Evolutionary conservation across 2,329 filamentous ascomycete genomes (phyloP).

Genomic region (Zasmidium citrigriseum): DNA sequence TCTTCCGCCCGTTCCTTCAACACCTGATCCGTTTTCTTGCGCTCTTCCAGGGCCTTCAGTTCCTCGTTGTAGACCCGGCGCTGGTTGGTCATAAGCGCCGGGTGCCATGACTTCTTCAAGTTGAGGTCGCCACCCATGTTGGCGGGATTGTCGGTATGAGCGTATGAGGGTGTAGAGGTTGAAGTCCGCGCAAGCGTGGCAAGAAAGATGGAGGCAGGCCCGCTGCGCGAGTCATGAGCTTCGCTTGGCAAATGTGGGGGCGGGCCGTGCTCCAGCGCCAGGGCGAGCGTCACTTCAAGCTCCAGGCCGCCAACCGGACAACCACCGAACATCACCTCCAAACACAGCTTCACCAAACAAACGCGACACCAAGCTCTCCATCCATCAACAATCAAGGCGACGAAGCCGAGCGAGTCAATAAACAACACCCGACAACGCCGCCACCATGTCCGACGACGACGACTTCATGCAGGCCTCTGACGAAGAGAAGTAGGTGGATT

Average conservation of each 20-base stretch:
- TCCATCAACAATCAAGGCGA: background rate
- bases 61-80: slow-evolving; percentile 88
- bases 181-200: slow-evolving; percentile 1
- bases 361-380: background rate
- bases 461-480: slow-evolving; percentile 94
- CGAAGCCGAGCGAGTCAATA: slow-evolving; percentile 5
- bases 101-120: slow-evolving; percentile 90
- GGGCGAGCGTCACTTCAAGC: background rate
- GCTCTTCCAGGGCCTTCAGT: slow-evolving; percentile 87
- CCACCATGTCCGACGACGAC: slow-evolving; percentile 77
- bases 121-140: slow-evolving; percentile 95
- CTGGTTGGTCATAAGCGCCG: slow-evolving; percentile 86
- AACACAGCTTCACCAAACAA: background rate
- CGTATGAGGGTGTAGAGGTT: slow-evolving; percentile 1
- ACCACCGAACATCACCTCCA: background rate
- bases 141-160: slow-evolving; percentile 30
- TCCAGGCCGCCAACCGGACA: background rate
- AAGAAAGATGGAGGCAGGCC: slow-evolving; percentile 1
- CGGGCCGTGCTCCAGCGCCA: background rate
- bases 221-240: background rate
- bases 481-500: slow-evolving; percentile 69
- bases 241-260: background rate
- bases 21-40: slow-evolving; percentile 88
- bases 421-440: background rate
- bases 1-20: slow-evolving; percentile 94